Evolutionary conservation across 1,284 basidiomycete species (phyloP).

Genomic region (Meira nashicola): DNA sequence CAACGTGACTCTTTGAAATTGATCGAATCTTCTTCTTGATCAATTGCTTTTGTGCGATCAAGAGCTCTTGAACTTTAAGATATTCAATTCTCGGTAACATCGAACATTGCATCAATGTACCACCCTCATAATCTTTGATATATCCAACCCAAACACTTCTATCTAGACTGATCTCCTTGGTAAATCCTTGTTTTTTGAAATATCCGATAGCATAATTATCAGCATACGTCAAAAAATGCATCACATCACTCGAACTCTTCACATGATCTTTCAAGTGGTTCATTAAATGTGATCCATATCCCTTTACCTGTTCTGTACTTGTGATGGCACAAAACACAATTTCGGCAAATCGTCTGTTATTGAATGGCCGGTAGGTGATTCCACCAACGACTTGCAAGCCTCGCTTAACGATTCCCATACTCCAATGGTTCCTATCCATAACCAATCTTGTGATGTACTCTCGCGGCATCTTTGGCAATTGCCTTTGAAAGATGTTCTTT

Average conservation of each 20-base stretch:
- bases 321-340: conserved; percentile 99
- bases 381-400: conserved; percentile 96
- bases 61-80: conserved; percentile 71
- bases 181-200: conserved; percentile 98
- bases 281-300: conserved; percentile 98
- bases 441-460: conserved; percentile 97
- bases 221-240: conserved; percentile 94
- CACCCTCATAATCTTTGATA: conserved; percentile 99
- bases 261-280: conserved; percentile 97
- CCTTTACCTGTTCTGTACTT: conserved; percentile 96
- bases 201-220: conserved; percentile 99
- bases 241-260: conserved; percentile 71
- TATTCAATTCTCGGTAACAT: conserved; percentile 90
- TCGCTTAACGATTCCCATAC: conserved; percentile 88
- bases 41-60: conserved; percentile 73
- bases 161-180: conserved; percentile 88
- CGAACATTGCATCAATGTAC: conserved; percentile 97
- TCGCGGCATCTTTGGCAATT: conserved; percentile 96
- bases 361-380: conserved; percentile 94
- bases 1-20: conserved; percentile 78
- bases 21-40: conserved; percentile 76
- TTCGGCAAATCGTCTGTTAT: conserved; percentile 89
- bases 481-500: conserved; percentile 94
- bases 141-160: conserved; percentile 94
- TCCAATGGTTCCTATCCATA: conserved; percentile 84